phyloP scores from a whole-genome alignment of 306 rosid genomes.

The Vigna trinervia region DNA sequence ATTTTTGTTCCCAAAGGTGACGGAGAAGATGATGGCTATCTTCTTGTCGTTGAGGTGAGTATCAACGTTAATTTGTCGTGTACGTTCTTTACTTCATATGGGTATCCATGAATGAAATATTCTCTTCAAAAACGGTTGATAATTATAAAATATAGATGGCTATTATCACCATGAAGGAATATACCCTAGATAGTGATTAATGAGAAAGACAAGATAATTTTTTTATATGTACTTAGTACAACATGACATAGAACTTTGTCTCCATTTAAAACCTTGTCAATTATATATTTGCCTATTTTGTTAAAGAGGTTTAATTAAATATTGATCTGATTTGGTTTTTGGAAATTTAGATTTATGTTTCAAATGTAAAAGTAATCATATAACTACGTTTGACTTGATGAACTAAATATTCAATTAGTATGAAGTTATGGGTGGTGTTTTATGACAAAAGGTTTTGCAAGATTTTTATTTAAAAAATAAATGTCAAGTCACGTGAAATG shows the following conservation, averaged over 20 bases:
- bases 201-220: neutral
- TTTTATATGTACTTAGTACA: neutral
- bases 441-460: neutral
- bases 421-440: neutral
- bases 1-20: constrained; percentile 69
- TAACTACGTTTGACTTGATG: too few species aligned
- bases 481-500: neutral
- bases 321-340: too few species aligned
- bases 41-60: constrained; percentile 87
- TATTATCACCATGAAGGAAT: neutral
- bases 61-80: neutral
- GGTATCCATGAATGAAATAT: neutral
- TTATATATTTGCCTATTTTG: neutral
- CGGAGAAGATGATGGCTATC: constrained; percentile 81
- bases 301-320: neutral
- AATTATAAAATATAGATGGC: neutral
- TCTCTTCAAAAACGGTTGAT: neutral
- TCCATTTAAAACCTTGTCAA: neutral
- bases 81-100: neutral
- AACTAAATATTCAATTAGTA: neutral
- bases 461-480: neutral
- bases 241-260: neutral
- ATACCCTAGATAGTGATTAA: neutral
- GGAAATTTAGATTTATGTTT: too few species aligned
- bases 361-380: too few species aligned